Evolutionary conservation across 805 yeast genomes (phyloP), one percentile per base, ranked within the genome.

Genomic region (Ascoidea rubescens): DNA sequence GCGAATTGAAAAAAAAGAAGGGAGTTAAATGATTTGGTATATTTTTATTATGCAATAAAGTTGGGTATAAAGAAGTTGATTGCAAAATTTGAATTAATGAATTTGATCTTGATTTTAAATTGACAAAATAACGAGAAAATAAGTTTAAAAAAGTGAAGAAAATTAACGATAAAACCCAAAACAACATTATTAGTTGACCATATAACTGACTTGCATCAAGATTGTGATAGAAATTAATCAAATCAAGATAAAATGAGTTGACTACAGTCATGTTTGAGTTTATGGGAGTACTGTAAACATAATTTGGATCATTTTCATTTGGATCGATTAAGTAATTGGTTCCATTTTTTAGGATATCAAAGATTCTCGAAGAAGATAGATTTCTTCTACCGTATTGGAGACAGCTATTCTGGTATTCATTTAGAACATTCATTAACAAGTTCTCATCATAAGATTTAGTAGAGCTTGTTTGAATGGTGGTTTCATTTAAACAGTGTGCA

Each of bases 11-110:
- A 54, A 16, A 53, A 45, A 7, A 58, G 54, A 8, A 55, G 43
- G 28, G 51, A 31, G n/a, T 46, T 51, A 48, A 59, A 49, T 0
- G 62, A 57, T 17, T 56, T 57, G 28, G 59, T 59, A 47, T 66
- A 69, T n/a, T 51, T 53, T 37, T 50, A 37, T 37, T 37, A 10
- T 37, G 8, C 28, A 21, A 21, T 21, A 21, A 21, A 21, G 28
- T 21, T 21, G 28, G 28, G 14, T 10, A 37, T 37, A 37, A 37
- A 37, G 43, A 37, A 10, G 8, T 37, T 37, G 14, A 10, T 10
- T 10, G 14, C 14, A 37, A 37, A 37, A 14, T 2, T 37, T 37
- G 8, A 10, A 37, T 37, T 10, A 37, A 37, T 37, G 14, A 37
- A 37, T 37, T 37, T 37, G 43, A 37, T 37, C 14, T 37, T 10